These are phyloP conservation scores for Cucumis variabilis DNA, from an alignment of 331 rosid genomes.

Conservation along the genomic window DNA sequence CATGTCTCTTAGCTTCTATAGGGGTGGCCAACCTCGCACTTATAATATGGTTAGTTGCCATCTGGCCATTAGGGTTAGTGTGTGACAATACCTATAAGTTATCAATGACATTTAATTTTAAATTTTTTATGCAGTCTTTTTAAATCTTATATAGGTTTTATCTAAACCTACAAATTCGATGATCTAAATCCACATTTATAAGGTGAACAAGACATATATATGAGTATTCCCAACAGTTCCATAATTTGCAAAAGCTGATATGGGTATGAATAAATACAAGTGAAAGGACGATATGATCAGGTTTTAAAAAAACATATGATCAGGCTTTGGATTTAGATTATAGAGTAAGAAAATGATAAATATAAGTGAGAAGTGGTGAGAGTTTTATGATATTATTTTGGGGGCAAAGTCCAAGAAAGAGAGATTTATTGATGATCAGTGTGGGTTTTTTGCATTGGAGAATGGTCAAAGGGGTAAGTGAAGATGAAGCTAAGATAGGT, in stretches of 20 bases:
- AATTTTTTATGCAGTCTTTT: not conserved
- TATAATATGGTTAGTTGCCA: not conserved
- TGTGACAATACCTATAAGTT: not conserved
- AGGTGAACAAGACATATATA: too few species aligned
- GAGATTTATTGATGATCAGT: not conserved
- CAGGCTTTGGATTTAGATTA: too few species aligned
- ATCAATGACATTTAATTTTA: not conserved
- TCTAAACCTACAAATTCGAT: not conserved
- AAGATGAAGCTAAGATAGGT: not conserved
- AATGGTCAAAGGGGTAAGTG: not conserved
- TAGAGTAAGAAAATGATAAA: too few species aligned
- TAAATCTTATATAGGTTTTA: too few species aligned
- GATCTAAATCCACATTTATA: too few species aligned
- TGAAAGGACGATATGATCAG: not conserved
- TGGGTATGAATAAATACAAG: too few species aligned
- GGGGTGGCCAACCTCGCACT: not conserved
- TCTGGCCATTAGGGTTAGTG: not conserved
- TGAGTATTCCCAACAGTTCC: too few species aligned
- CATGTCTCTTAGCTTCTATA: not conserved
- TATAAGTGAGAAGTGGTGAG: not conserved
- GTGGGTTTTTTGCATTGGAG: not conserved
- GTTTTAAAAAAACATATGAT: too few species aligned
- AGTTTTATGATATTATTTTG: not conserved
- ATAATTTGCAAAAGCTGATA: too few species aligned
- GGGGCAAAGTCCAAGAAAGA: not conserved